Conservation (phyloP, 176 grass and related monocot genomes). For the Avena atlantica region DNA sequence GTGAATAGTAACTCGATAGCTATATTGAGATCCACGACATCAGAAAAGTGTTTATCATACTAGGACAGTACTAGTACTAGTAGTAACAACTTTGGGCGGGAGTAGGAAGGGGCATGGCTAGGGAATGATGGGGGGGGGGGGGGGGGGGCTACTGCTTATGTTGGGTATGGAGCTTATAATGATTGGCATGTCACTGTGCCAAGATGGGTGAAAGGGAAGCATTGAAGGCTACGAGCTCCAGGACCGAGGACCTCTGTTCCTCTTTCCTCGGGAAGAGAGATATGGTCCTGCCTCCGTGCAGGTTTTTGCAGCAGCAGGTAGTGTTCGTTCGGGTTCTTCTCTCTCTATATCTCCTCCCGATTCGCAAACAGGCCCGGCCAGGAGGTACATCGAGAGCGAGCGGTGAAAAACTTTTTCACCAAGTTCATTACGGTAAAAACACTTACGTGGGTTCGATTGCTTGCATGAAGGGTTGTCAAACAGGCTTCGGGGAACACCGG, state of each 20-base stretch:
- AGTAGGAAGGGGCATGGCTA: background rate
- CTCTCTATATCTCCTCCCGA: constrained; percentile 11
- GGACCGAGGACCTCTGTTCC: constrained; percentile 41
- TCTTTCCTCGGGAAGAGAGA: constrained; percentile 44
- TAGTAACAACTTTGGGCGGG: background rate
- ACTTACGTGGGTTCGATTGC: too few species aligned
- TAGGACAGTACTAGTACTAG: background rate
- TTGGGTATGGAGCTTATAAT: constrained; percentile 52
- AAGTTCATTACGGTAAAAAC: too few species aligned
- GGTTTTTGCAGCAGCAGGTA: constrained; percentile 28
- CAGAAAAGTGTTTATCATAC: background rate
- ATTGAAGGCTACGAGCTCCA: constrained; percentile 50
- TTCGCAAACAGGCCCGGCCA: background rate
- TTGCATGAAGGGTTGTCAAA: too few species aligned
- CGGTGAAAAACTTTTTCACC: background rate
- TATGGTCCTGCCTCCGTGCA: constrained; percentile 34
- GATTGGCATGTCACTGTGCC: constrained; percentile 54
- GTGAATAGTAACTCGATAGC: too few species aligned
- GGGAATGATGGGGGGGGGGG: constrained; percentile 37
- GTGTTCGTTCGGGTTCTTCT: constrained; percentile 39
- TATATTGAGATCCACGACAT: too few species aligned
- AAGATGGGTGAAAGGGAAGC: constrained; percentile 51
- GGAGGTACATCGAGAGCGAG: background rate
- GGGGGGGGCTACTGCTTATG: constrained; percentile 19
- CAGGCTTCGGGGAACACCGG: too few species aligned